Percentiles rank a stretch among this genome's conserved stretches.
phyloP scores from a whole-genome alignment of 345 rosid species.

The Rhizophora mangle region DNA sequence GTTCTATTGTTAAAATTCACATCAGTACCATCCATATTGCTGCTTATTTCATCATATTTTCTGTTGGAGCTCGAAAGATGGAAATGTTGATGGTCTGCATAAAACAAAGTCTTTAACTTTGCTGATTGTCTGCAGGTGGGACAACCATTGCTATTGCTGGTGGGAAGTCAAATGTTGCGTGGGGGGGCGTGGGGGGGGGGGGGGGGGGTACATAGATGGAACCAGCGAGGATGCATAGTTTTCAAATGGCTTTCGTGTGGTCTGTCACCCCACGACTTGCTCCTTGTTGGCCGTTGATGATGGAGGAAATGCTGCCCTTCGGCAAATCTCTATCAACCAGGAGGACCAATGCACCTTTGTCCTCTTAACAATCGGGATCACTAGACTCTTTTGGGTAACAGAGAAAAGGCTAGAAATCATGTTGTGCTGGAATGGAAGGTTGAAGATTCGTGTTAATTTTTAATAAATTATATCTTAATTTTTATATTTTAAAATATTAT shows the following conservation, averaged over 20 bases:
- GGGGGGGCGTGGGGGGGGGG: no score
- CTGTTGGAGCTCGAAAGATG: not conserved
- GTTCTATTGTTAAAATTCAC: conserved; percentile 20
- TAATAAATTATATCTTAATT: no score
- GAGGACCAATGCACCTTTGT: conserved; percentile 42
- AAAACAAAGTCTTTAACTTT: not conserved
- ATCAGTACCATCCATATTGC: conserved; percentile 86
- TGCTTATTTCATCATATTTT: conserved; percentile 43
- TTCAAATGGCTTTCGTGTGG: conserved; percentile 87
- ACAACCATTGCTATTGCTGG: conserved; percentile 99
- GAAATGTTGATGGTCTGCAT: not conserved
- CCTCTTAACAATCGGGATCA: no score
- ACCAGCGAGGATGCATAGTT: conserved; percentile 95
- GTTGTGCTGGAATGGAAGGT: no score
- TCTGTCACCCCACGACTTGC: conserved; percentile 78
- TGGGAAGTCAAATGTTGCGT: conserved; percentile 80
- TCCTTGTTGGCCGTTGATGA: conserved; percentile 84
- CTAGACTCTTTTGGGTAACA: no score
- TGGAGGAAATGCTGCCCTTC: conserved; percentile 97
- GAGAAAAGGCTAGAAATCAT: no score
- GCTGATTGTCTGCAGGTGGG: conserved; percentile 59
- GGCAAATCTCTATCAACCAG: conserved; percentile 77
- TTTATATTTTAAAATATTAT: no score
- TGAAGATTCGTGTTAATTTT: no score
- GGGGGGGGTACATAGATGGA: conserved; percentile 95